Base-by-base conservation (phyloP, 2,329 filamentous ascomycete genomes). In the Alternaria hordeiaustralica region DNA sequence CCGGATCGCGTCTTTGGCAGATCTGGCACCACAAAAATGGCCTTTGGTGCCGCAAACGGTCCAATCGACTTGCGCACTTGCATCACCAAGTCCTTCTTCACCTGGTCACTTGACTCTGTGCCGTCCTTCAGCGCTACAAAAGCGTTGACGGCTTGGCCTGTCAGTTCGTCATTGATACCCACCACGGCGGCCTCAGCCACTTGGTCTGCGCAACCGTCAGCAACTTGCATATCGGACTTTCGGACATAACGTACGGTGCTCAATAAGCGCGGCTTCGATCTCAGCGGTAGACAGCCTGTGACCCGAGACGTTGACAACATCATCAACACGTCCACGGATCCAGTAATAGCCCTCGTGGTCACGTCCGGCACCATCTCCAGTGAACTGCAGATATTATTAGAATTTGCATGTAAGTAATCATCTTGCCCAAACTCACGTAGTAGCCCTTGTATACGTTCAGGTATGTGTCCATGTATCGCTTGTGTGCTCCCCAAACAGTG, bases 281-380 rank as follows among this genome's bases (percentile, higher is more conserved):
- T 99, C 96, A 36, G 96, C 95, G 10, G 96, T 99, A 15, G 95
- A 98, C 67, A 99, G 87, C 80, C 96, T 91, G 82, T 99, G 96
- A 26, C 96, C 96, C 73, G 92, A 96, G 66, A 99, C 96, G 82
- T 99, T 99, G 81, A 99, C 95, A 46, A 99, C 96, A 76, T 99
- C 96, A 78, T 99, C 96, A 57, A 99, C 96, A 81, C 96, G 94
- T 70, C 96, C 96, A 67, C 96, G 93, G 80, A 99, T 99, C 96
- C 96, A 99, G 89, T 98, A 99, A 86, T 97, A 99, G 61, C 96
- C 96, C 76, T 99, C 96, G 82, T 97, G 92, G 80, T 99, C 96
- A 78, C 96, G 92, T 64, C 92, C 96, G 60, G 96, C 96, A 78
- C 96, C 96, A 78, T 99, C 96, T 62, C 93, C 93, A 15, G 93